phyloP scores from a whole-genome alignment of 768 basidiomycete genomes.

The Termitomyces titanicus region DNA sequence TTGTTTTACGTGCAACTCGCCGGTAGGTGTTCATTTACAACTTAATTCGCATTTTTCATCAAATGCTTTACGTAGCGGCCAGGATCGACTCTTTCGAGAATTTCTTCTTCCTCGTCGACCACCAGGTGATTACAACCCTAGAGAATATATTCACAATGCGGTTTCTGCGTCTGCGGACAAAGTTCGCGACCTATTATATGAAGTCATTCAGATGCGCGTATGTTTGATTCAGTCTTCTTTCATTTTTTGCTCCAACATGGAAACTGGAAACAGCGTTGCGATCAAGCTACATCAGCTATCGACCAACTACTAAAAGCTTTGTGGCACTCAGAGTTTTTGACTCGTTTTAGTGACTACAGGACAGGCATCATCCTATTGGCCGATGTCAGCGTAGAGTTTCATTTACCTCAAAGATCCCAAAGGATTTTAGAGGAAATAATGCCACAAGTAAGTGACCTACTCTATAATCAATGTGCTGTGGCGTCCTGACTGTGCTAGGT shows the following conservation, averaged over 20 bases:
- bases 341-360: conserved; percentile 63
- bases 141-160: conserved; percentile 53
- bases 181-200: conserved; percentile 41
- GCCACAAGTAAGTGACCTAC: conserved; percentile 57
- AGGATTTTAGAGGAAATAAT: conserved; percentile 73
- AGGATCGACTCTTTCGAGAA: conserved; percentile 62
- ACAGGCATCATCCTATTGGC: conserved; percentile 70
- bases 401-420: conserved; percentile 62
- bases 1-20: conserved; percentile 64
- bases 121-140: conserved; percentile 46
- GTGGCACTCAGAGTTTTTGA: conserved; percentile 80
- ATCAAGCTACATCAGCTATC: conserved; percentile 59
- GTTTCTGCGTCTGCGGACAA: conserved; percentile 34
- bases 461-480: background rate
- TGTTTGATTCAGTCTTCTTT: conserved; percentile 15
- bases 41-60: background rate
- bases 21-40: conserved; percentile 54
- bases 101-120: conserved; percentile 60
- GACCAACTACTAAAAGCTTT: conserved; percentile 67
- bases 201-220: conserved; percentile 45
- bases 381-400: conserved; percentile 75
- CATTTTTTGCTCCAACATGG: background rate
- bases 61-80: conserved; percentile 41
- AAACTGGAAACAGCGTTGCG: conserved; percentile 43
- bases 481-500: conserved; percentile 37